Conservation (phyloP, 345 rosid species). For the Populus ilicifolia region DNA sequence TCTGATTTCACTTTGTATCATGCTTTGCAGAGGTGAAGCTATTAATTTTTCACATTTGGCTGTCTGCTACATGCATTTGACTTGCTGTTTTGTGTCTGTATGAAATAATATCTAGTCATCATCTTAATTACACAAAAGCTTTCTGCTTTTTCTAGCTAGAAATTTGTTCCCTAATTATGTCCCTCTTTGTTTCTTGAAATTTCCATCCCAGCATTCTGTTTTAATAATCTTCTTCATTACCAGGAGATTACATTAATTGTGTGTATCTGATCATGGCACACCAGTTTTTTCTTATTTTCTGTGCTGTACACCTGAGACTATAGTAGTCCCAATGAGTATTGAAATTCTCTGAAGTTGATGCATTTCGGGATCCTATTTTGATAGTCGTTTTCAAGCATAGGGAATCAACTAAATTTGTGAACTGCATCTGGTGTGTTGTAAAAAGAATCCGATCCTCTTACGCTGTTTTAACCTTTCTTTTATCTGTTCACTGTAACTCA, state of each 20-base stretch:
- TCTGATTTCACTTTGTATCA: constrained; percentile 18
- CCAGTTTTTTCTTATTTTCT: background rate
- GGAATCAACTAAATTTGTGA: background rate
- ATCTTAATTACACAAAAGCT: background rate
- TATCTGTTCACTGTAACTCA: background rate
- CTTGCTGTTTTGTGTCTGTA: background rate
- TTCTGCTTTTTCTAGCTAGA: background rate
- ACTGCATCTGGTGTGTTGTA: background rate
- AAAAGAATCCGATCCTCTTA: background rate
- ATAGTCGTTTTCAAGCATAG: background rate
- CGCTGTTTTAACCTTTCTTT: background rate
- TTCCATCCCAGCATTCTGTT: background rate
- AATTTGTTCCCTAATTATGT: background rate
- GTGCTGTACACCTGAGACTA: background rate
- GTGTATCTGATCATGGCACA: background rate
- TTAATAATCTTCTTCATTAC: background rate
- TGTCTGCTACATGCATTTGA: constrained; percentile 9
- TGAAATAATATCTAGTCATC: background rate
- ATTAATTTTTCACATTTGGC: constrained; percentile 11
- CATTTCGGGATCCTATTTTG: background rate
- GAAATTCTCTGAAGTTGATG: background rate
- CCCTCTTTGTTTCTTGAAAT: background rate
- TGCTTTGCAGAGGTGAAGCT: constrained; percentile 6
- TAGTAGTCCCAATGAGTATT: background rate
- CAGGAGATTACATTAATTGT: background rate